Evolutionary conservation across 2,329 filamentous ascomycete genomes (phyloP).

Genomic region (Sporothrix protearum): DNA sequence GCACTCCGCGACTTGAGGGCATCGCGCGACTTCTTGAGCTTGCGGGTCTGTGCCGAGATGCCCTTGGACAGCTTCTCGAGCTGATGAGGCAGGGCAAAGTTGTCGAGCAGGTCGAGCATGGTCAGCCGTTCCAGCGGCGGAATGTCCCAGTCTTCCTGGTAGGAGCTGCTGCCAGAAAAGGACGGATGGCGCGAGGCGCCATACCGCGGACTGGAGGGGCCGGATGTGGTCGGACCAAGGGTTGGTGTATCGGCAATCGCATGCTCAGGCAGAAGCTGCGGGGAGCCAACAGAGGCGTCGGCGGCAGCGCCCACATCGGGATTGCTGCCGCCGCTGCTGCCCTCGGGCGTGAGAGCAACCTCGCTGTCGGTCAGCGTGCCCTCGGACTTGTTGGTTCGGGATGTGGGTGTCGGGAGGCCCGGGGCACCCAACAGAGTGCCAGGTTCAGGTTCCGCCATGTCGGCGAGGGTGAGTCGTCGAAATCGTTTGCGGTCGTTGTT

Average conservation of each 20-base stretch:
- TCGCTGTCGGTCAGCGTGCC: slow-evolving; percentile 45
- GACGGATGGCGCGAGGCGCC: slow-evolving; percentile 69
- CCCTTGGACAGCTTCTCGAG: slow-evolving; percentile 86
- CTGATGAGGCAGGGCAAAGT: slow-evolving; percentile 83
- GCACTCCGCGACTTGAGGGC: slow-evolving; percentile 71
- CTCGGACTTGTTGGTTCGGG: slow-evolving; percentile 35
- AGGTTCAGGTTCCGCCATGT: slow-evolving; percentile 44
- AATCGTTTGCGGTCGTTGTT: slow-evolving; percentile 38
- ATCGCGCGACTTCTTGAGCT: slow-evolving; percentile 77
- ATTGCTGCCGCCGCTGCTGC: slow-evolving; percentile 33
- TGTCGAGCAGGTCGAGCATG: slow-evolving; percentile 90
- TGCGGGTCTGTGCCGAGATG: slow-evolving; percentile 77
- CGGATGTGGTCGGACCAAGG: slow-evolving; percentile 41
- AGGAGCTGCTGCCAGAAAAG: slow-evolving; percentile 79
- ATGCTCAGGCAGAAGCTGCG: slow-evolving; percentile 46
- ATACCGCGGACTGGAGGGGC: slow-evolving; percentile 21
- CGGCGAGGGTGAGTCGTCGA: slow-evolving; percentile 38
- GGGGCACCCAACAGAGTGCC: slow-evolving; percentile 7
- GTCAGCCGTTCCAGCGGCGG: slow-evolving; percentile 86
- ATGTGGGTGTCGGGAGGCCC: neutral
- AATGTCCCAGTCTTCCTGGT: slow-evolving; percentile 86
- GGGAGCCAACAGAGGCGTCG: slow-evolving; percentile 35
- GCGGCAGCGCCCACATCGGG: neutral
- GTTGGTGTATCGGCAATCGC: slow-evolving; percentile 48
- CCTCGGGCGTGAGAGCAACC: slow-evolving; percentile 42